Base-by-base conservation (phyloP, 805 yeast species). In the Cyberlindnera misumaiensis region DNA sequence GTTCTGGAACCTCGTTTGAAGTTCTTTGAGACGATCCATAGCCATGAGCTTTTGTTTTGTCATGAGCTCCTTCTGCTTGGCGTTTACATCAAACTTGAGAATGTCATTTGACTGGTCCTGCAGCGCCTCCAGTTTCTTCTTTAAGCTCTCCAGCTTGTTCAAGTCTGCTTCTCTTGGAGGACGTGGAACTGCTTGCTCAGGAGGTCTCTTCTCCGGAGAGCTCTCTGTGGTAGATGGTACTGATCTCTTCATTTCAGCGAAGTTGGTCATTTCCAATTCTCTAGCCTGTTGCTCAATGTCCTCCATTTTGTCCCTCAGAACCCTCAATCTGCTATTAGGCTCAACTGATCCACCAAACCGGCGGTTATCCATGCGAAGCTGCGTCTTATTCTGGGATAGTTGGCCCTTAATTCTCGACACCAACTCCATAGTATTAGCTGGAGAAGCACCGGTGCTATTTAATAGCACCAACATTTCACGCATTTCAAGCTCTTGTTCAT, bases 231-330 rank as follows among this genome's bases (percentile, higher is more conserved):
- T 48, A 5, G 49, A 35, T 12, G 51, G 47, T 6, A 11, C 36
- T 24, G 35, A 41, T 42, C 36, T 55, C 46, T 44, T 62, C 47
- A 40, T 45, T 25, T 77, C 84, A 20, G 74, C 80, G 51, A 86
- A 88, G 47, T 87, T 93, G 15, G 84, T 82, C 74, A 77, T 80
- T 56, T 90, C 97, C 42, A 90, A 68, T 52, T 83, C 84, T 43
- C 94, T 66, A 0, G 96, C 96, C 64, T 85, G 84, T 34, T 75
- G 73, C 55, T 85, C 95, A 38, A 89, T 69, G 45, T 76, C 80
- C 42, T 84, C 94, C 95, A 87, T 87, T 55, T 81, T 74, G 50
- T 81, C 85, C 39, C 96, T 69, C 49, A 89, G 67, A 32, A 76
- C 80, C 43, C 93, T 70, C 36, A 88, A 62, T 46, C 90, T 67